Evolutionary conservation across 2,329 filamentous ascomycete genomes (phyloP), one percentile per base, ranked within the genome.

Genomic region (Furcasterigmium sp.): DNA sequence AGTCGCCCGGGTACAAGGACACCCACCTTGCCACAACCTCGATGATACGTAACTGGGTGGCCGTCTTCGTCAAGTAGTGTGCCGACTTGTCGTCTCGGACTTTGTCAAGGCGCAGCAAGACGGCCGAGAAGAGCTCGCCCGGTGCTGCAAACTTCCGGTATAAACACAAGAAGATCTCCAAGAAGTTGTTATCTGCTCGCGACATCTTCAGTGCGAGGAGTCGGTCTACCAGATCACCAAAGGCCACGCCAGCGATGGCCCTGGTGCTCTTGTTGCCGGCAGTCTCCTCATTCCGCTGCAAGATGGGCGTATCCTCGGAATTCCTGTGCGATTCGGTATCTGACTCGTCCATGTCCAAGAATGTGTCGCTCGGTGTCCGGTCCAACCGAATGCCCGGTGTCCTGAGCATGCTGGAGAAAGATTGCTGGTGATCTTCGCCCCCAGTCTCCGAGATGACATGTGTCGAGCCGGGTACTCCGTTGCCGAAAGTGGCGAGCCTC

Each of bases 121-220:
- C 85, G 8, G 87, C 82, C 32, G 82, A 77, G 41, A 97, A 80
- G 5, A 98, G 74, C 51, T 85, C 78, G 9, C 78, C 76, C 0
- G 93, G 93, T 2, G 91, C 80, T 4, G 89, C 86, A 59, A 98
- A 97, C 61, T 93, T 94, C 49, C 93, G 85, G 64, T 97, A 97
- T 13, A 97, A 72, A 51, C 91, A 95, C 23, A 97, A 73, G 56
- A 97, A 97, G 15, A 95, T 83, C 36, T 90, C 82, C 2, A 80
- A 78, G 58, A 96, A 98, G 62, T 95, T 95, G 45, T 79, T 76
- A 58, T 97, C 93, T n/a, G 84, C 77, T 57, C 88, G 90, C 21
- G 87, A 90, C 68, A 91, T 84, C 28, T 87, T 87, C 48, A 87
- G 78, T 1, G 84, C 78, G 19, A 97, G 74, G 32, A 98, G 75